A percentile compares a stretch with the other conserved stretches of the same genome.
Evolutionary conservation across 345 rosid genomes (phyloP).

Genomic region (Eucalyptus paniculata): DNA sequence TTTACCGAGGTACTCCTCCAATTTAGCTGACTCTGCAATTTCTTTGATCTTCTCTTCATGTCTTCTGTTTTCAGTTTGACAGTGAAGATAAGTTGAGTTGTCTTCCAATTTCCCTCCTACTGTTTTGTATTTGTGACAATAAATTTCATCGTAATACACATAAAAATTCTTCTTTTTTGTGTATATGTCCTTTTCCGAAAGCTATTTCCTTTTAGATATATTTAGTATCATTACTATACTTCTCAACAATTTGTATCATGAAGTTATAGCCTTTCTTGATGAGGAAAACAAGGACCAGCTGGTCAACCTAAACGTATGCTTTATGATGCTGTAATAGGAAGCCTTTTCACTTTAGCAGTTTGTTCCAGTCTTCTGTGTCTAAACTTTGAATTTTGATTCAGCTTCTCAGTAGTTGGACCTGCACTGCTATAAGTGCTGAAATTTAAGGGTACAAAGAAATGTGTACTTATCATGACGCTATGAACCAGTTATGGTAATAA

Average conservation of each 20-base stretch:
- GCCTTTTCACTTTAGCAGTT: neutral
- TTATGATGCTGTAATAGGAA: neutral
- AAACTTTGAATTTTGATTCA: neutral
- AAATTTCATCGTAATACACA: neutral
- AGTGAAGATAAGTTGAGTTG: neutral
- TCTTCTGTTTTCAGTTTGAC: neutral
- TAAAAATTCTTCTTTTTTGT: neutral
- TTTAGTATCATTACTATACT: neutral
- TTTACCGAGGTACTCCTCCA: constrained; percentile 31
- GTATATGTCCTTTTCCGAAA: neutral
- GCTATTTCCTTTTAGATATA: neutral
- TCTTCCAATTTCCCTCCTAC: neutral
- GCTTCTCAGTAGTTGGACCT: neutral
- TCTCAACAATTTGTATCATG: neutral
- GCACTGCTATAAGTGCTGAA: neutral
- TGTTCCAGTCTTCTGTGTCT: neutral
- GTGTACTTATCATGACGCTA: neutral
- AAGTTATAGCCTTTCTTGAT: neutral
- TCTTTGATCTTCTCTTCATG: neutral
- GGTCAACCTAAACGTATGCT: neutral
- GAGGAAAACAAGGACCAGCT: neutral
- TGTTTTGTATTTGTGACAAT: neutral
- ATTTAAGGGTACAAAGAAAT: neutral
- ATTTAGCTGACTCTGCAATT: neutral
- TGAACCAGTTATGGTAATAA: neutral